These are phyloP conservation scores for Boletus reticuloceps DNA, from an alignment of 768 basidiomycete genomes.

Conservation along the genomic window DNA sequence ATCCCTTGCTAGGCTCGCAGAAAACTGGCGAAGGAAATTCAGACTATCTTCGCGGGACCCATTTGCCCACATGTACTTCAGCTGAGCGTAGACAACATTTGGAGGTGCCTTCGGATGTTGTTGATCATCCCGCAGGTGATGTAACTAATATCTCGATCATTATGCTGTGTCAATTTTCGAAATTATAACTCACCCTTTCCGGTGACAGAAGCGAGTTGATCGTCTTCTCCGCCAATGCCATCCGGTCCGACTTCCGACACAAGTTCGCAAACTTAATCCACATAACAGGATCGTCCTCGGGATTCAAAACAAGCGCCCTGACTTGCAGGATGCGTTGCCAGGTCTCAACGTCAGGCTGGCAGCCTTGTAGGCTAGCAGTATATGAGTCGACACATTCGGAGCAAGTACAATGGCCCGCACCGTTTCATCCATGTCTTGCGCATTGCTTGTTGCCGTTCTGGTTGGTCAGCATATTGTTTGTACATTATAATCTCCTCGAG, in stretches of 20 bases:
- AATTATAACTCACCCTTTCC: conserved; percentile 48
- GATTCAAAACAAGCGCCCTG: conserved; percentile 86
- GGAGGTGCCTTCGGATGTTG: conserved; percentile 77
- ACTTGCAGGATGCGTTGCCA: conserved; percentile 99
- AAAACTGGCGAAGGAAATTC: conserved; percentile 80
- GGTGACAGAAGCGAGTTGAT: conserved; percentile 87
- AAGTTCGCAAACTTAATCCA: conserved; percentile 99
- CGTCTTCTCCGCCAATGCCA: conserved; percentile 95
- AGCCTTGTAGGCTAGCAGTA: conserved; percentile 74
- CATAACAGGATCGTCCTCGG: conserved; percentile 93
- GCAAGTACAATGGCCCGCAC: conserved; percentile 37
- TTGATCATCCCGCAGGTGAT: conserved; percentile 50
- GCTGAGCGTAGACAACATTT: conserved; percentile 92
- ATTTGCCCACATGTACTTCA: conserved; percentile 94
- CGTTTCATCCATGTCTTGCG: conserved; percentile 97
- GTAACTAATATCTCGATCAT: conserved; percentile 29
- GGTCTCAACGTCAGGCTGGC: conserved; percentile 97
- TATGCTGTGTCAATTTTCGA: background rate
- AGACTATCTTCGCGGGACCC: conserved; percentile 77
- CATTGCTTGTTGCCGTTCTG: conserved; percentile 87
- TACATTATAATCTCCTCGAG: conserved; percentile 96
- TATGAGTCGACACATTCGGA: background rate
- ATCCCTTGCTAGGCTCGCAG: conserved; percentile 71
- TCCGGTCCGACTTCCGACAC: conserved; percentile 91
- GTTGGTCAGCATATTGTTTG: conserved; percentile 92